These are phyloP conservation scores for Candida khao-thaluensis DNA, from an alignment of 805 yeast species.

Conservation along the genomic window DNA sequence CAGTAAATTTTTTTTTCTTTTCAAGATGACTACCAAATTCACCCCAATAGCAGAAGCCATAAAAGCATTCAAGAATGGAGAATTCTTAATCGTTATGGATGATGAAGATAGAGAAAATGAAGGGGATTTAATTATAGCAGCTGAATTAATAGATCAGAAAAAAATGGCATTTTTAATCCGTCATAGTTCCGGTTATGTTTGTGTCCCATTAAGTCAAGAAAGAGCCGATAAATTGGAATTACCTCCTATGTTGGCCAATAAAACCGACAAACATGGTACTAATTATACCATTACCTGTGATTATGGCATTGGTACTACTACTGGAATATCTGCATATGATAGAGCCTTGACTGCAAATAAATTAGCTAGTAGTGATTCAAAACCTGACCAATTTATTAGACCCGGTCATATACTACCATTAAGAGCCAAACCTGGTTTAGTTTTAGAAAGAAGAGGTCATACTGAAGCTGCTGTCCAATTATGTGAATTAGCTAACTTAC, in stretches of 20 bases:
- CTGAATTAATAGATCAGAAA: conserved; percentile 70
- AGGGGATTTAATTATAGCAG: conserved; percentile 96
- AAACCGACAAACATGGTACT: conserved; percentile 86
- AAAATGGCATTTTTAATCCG: conserved; percentile 94
- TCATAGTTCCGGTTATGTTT: conserved; percentile 85
- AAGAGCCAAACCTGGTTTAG: conserved; percentile 85
- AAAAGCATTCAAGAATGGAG: conserved; percentile 70
- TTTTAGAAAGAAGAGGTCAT: conserved; percentile 83
- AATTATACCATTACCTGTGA: conserved; percentile 96
- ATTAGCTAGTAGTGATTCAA: conserved; percentile 60
- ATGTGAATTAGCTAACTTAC: conserved; percentile 69
- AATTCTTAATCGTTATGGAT: conserved; percentile 93
- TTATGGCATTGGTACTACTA: conserved; percentile 82
- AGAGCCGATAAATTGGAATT: conserved; percentile 79
- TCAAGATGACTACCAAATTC: conserved; percentile 10
- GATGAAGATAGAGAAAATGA: conserved; percentile 96
- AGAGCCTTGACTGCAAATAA: conserved; percentile 77
- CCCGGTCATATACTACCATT: conserved; percentile 96
- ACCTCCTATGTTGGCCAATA: conserved; percentile 68
- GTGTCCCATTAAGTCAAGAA: conserved; percentile 79
- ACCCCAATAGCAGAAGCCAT: conserved; percentile 64
- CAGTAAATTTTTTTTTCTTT: too few species aligned
- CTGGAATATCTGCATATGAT: conserved; percentile 95
- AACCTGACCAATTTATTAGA: conserved; percentile 67
- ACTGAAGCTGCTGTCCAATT: conserved; percentile 96